Base-by-base conservation (phyloP, 257 asterid genomes). In the Galeopsis tetrahit region DNA sequence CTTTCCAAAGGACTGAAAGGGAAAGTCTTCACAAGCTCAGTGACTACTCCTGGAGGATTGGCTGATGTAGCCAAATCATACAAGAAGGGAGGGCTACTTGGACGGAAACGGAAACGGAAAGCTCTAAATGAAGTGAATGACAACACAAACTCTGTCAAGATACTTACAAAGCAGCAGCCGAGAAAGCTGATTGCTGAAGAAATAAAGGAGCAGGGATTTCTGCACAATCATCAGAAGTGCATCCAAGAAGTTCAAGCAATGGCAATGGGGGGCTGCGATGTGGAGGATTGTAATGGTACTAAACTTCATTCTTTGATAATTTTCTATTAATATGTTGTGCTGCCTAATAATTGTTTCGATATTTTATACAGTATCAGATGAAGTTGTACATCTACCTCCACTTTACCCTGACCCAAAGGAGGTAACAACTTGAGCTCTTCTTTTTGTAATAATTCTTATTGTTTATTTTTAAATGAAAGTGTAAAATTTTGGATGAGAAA, bases 191-290 rank as follows among this genome's bases (percentile, higher is more conserved):
- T 65, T 40, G 43, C 78, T 57, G 82, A 78, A 71, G 78, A 80
- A 51, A 76, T 83, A 39, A 75, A 66, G 56, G 90, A 88, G 46
- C 95, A 94, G 82, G 51, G 86, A 4, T 94, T 85, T 67, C 77
- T 92, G 69, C 98, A 95, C 86, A 79, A 88, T 79, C 98, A 95
- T 75, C 79, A 85, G 55, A 82, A 87, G 76, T 95, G 98, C 83
- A 78, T 88, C 58, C 81, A 80, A 21, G 28, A 21, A 21, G 28
- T 21, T 21, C 28, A 21, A 84, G 93, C 95, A 60, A 82, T 64
- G 52, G 65, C 57, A 7, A 66, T 84, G 74, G 88, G 83, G 61
- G 61, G 21, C 52, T 83, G 61, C 76, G 88, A 90, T 78, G 42
- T 86, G 86, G 84, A 87, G 79, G 96, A 81, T 51, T 58, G 71